Evolutionary conservation across 371 early-diverging fungal genomes (phyloP).

Genomic region (Nematocida homosporus): DNA sequence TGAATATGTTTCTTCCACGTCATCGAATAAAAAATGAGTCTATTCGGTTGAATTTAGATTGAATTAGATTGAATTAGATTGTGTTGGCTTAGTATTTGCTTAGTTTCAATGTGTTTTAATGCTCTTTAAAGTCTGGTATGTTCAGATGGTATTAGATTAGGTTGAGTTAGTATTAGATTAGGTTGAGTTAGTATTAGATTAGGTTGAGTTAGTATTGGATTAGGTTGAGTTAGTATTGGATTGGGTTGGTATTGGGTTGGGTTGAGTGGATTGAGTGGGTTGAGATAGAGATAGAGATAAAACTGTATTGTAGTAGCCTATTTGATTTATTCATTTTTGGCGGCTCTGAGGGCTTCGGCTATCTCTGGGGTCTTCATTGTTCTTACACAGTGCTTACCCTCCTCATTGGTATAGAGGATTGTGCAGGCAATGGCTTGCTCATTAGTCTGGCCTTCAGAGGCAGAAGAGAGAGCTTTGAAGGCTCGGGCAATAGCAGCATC

Average conservation of each 20-base stretch:
- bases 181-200: too few species aligned
- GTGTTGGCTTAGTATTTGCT: too few species aligned
- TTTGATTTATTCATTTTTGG: not conserved
- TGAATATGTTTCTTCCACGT: not conserved
- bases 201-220: too few species aligned
- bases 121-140: too few species aligned
- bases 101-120: too few species aligned
- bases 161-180: too few species aligned
- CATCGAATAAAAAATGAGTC: not conserved
- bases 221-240: too few species aligned
- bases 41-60: conserved; percentile 1
- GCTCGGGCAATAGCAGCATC: conserved; percentile 23
- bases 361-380: conserved; percentile 20
- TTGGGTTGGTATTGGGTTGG: too few species aligned
- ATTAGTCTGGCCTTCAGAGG: conserved; percentile 9
- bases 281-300: not conserved
- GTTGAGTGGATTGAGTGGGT: too few species aligned
- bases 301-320: not conserved
- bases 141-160: too few species aligned
- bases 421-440: conserved; percentile 29
- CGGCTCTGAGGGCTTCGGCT: not conserved
- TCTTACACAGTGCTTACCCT: not conserved
- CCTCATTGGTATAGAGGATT: conserved; percentile 5
- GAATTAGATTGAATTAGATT: too few species aligned
- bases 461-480: conserved; percentile 23